Percentiles rank a stretch among this genome's conserved stretches.
These are phyloP conservation scores for Leccinum boreale DNA, from an alignment of 768 basidiomycete genomes.

Conservation along the genomic window DNA sequence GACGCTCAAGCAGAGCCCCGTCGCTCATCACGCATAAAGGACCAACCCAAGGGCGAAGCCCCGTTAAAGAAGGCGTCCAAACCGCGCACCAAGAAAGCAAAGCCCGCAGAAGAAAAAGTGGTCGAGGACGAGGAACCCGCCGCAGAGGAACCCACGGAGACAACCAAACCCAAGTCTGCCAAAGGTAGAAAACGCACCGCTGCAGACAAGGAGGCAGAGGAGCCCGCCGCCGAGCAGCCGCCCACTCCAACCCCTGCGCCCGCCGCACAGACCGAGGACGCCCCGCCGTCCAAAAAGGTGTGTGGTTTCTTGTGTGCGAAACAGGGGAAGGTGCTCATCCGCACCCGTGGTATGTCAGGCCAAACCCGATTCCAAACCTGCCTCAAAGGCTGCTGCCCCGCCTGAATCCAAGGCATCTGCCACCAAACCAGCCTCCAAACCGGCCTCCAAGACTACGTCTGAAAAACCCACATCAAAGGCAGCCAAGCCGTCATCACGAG, in stretches of 20 bases:
- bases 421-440: constrained; percentile 29
- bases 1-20: constrained; percentile 47
- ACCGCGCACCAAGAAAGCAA: constrained; percentile 49
- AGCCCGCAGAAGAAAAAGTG: constrained; percentile 42
- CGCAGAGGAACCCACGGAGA: constrained; percentile 27
- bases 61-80: constrained; percentile 61
- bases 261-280: constrained; percentile 34
- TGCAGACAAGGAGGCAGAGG: constrained; percentile 39
- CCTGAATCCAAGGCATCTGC: constrained; percentile 33
- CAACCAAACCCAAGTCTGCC: constrained; percentile 42
- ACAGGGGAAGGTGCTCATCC: neutral
- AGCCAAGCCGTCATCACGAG: constrained; percentile 38
- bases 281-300: constrained; percentile 68
- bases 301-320: constrained; percentile 6
- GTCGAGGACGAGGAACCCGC: constrained; percentile 38
- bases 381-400: constrained; percentile 27
- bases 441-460: constrained; percentile 31
- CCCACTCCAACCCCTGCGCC: constrained; percentile 31
- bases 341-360: constrained; percentile 28
- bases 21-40: constrained; percentile 75
- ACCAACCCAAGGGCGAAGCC: constrained; percentile 53
- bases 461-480: constrained; percentile 43
- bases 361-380: constrained; percentile 39
- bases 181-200: constrained; percentile 55
- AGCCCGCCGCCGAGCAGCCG: constrained; percentile 27